Percentiles rank a stretch among this genome's conserved stretches.
These are phyloP conservation scores for Dillenia suffruticosa DNA, from an alignment of 164 flowering plant species.

Conservation along the genomic window DNA sequence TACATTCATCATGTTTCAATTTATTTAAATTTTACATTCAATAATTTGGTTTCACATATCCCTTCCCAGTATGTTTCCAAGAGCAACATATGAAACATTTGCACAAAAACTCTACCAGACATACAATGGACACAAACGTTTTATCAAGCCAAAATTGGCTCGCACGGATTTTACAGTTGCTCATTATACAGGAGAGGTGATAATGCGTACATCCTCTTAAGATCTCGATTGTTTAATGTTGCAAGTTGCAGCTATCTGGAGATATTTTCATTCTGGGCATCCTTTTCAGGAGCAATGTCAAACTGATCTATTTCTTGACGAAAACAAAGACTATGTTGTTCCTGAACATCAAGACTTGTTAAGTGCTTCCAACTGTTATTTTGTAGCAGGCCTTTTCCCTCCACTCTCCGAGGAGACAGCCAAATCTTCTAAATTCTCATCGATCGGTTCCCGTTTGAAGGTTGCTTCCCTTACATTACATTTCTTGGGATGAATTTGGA, in stretches of 20 bases:
- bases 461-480: conserved; percentile 24
- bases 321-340: conserved; percentile 91
- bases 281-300: conserved; percentile 72
- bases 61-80: conserved; percentile 85
- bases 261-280: conserved; percentile 15
- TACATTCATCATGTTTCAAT: background rate
- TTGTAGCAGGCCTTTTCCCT: conserved; percentile 79
- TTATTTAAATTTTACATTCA: background rate
- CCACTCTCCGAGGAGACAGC: conserved; percentile 54
- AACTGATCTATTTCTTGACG: conserved; percentile 84
- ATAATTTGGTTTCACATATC: conserved; percentile 4
- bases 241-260: conserved; percentile 4
- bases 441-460: conserved; percentile 90
- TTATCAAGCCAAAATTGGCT: conserved; percentile 77
- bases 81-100: conserved; percentile 89
- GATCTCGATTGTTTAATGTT: background rate
- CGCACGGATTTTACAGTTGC: conserved; percentile 69
- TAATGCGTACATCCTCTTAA: conserved; percentile 1
- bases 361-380: conserved; percentile 68
- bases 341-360: conserved; percentile 84
- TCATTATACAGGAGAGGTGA: conserved; percentile 96
- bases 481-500: background rate
- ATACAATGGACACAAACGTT: conserved; percentile 70
- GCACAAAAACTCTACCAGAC: conserved; percentile 84
- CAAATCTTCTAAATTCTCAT: conserved; percentile 79